Evolutionary conservation across 495 filamentous ascomycete species (phyloP).

Genomic region (Penicillium desertorum): DNA sequence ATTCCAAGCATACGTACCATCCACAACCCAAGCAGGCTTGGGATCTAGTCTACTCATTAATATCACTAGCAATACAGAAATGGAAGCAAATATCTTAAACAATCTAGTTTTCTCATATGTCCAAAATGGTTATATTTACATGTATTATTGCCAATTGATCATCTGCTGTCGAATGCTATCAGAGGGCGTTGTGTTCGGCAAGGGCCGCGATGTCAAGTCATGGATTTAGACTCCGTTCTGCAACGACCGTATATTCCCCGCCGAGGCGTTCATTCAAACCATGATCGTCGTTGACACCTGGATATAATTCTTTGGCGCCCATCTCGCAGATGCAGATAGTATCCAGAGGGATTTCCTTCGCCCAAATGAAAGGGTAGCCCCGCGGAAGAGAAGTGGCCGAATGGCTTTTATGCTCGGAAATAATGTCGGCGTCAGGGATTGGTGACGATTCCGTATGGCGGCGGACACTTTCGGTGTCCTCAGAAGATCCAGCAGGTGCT

Average conservation of each 20-base stretch:
- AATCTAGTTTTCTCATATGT: background rate
- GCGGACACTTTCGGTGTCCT: background rate
- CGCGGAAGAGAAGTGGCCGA: background rate
- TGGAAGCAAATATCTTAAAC: background rate
- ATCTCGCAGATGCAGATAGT: slow-evolving; percentile 72
- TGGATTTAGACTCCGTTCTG: slow-evolving; percentile 32
- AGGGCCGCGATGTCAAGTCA: background rate
- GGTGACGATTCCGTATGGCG: background rate
- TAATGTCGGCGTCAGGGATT: no score
- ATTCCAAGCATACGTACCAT: slow-evolving; percentile 5
- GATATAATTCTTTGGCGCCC: slow-evolving; percentile 65
- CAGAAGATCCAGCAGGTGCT: background rate
- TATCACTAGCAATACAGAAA: slow-evolving; percentile 9
- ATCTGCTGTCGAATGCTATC: background rate
- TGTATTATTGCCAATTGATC: background rate
- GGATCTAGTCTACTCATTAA: slow-evolving; percentile 12
- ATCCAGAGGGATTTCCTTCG: slow-evolving; percentile 58
- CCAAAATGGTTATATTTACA: background rate
- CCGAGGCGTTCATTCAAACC: slow-evolving; percentile 38
- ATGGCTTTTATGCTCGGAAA: background rate
- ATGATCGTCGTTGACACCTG: slow-evolving; percentile 19
- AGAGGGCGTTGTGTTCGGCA: background rate
- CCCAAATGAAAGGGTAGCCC: slow-evolving; percentile 54
- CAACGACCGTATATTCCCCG: slow-evolving; percentile 46
- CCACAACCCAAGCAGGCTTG: slow-evolving; percentile 30